These are phyloP conservation scores for Medicago truncatula DNA, from an alignment of 306 rosid genomes.

Conservation along the genomic window DNA sequence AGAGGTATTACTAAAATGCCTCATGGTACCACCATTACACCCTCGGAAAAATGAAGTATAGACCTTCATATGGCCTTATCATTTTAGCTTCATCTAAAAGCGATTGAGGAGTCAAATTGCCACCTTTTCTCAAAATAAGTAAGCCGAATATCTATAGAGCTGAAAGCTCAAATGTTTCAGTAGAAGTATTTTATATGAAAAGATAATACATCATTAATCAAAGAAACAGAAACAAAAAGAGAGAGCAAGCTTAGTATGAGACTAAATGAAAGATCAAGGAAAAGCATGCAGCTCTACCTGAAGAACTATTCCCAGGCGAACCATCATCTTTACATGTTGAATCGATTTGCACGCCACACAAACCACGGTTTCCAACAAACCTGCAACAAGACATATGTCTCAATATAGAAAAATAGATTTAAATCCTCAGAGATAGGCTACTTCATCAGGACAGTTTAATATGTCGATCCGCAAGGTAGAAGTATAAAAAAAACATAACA, in stretches of 20 bases:
- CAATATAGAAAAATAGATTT: slow-evolving; percentile 31
- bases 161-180: slow-evolving; percentile 17
- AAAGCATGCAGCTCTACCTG: slow-evolving; percentile 51
- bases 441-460: slow-evolving; percentile 28
- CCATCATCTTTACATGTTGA: slow-evolving; percentile 72
- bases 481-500: slow-evolving; percentile 12
- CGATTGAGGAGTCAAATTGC: slow-evolving; percentile 9
- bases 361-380: slow-evolving; percentile 89
- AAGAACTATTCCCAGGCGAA: slow-evolving; percentile 52
- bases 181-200: background rate
- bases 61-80: slow-evolving; percentile 1
- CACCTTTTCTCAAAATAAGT: background rate
- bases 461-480: slow-evolving; percentile 30
- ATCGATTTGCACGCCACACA: slow-evolving; percentile 80
- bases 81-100: slow-evolving; percentile 7
- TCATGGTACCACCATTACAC: background rate
- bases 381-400: slow-evolving; percentile 55
- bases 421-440: slow-evolving; percentile 7
- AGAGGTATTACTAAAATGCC: slow-evolving; percentile 1
- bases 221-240: background rate
- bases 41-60: slow-evolving; percentile 1
- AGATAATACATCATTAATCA: slow-evolving; percentile 11
- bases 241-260: slow-evolving; percentile 3
- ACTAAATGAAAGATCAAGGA: slow-evolving; percentile 37
- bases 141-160: slow-evolving; percentile 25